These are phyloP conservation scores for Heterococcus sp. DNA, from an alignment of 108 stramenopile species.

Conservation along the genomic window DNA sequence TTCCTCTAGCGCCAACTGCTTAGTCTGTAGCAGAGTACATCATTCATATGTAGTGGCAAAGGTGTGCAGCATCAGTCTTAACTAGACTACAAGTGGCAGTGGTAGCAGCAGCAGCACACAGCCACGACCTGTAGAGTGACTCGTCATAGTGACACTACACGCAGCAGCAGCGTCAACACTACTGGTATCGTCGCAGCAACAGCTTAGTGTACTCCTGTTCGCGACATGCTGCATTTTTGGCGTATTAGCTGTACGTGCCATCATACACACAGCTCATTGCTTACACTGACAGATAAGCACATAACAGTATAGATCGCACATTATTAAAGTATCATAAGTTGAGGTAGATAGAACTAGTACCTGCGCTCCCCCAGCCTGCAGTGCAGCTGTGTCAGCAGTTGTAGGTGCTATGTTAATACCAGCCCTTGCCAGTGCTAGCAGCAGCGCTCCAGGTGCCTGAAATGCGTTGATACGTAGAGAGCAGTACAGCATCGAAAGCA, in stretches of 20 bases:
- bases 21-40: background rate
- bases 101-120: too few species aligned
- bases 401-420: background rate
- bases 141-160: too few species aligned
- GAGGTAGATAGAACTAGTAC: background rate
- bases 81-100: background rate
- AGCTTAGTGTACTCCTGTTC: background rate
- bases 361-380: too few species aligned
- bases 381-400: background rate
- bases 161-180: too few species aligned
- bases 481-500: too few species aligned
- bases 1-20: slow-evolving; percentile 1
- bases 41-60: background rate
- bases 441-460: background rate
- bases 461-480: too few species aligned
- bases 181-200: too few species aligned
- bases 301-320: background rate
- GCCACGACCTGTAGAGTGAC: too few species aligned
- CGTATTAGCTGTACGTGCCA: background rate
- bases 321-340: background rate
- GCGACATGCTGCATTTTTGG: background rate
- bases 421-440: background rate
- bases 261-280: background rate
- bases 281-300: background rate
- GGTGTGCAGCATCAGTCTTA: background rate